Base-by-base conservation (phyloP, 352 stramenopile genomes). In the Pythium monospermum region DNA sequence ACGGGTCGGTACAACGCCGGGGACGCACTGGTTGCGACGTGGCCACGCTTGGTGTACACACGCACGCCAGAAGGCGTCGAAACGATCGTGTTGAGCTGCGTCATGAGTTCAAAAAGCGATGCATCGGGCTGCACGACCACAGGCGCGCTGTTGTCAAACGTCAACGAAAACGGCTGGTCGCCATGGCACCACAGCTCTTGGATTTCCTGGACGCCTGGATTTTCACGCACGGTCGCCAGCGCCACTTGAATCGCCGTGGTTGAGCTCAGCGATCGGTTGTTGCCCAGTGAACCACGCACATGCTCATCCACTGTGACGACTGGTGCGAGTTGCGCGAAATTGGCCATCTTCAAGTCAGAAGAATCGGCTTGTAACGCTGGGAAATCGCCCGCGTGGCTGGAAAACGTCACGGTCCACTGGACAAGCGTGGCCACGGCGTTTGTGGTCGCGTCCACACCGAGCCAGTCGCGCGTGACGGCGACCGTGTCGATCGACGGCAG, bases 401-500 rank as follows among this genome's bases (percentile, higher is more conserved):
- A 44, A 48, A 90, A 93, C 23, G 71, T 84, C 31, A 93, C 57
- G 0, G 70, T 86, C 83, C 83, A 93, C 23, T 91, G 80, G n/a
- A 59, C 68, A 3, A 87, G 40, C 8, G 76, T 80, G 4, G 74
- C 52, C 10, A 66, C 68, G 0, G 49, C 53, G 6, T 55, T 55
- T n/a, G n/a, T n/a, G 8, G 51, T 59, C 0, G 51, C 51, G 37
- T 90, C 75, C 2, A 87, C 49, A 18, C 82, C 72, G 44, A 93
- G 73, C 70, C 76, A 85, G 43, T 91, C 83, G 6, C 78, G 68
- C 10, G 49, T 81, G 15, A 97, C 88, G 4, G 52, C 73, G 32
- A 98, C 74, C 37, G 77, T 53, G 28, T 91, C 86, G 23, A 97
- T 72, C 1, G 76, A 84, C 6, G 68, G 60, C 1, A 98, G 70